Evolutionary conservation across 2,329 filamentous ascomycete genomes (phyloP).

Genomic region (Microthyrium microscopicum): DNA sequence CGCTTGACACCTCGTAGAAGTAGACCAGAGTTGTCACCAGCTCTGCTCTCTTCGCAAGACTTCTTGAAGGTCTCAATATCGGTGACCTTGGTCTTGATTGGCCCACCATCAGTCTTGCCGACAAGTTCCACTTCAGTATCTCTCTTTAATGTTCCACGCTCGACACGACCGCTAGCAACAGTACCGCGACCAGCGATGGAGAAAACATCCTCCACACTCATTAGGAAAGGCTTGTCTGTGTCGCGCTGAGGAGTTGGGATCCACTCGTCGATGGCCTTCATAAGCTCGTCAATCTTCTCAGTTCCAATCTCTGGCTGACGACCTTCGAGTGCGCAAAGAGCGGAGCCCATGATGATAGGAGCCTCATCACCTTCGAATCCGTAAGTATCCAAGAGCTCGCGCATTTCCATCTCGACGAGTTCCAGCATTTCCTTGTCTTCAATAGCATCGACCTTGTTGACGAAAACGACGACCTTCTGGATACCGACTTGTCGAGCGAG

Average conservation of each 20-base stretch:
- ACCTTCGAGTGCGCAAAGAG: conserved; percentile 81
- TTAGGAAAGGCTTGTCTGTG: conserved; percentile 95
- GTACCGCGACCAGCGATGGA: conserved; percentile 69
- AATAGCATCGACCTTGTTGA: conserved; percentile 97
- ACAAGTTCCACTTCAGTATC: conserved; percentile 90
- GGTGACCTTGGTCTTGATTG: conserved; percentile 98
- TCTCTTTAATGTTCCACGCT: conserved; percentile 86
- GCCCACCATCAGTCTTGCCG: conserved; percentile 60
- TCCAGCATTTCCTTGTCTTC: conserved; percentile 99
- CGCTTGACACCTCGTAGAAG: conserved; percentile 90
- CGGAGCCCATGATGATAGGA: conserved; percentile 91
- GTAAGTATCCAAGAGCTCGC: conserved; percentile 81
- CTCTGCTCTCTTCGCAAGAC: conserved; percentile 89
- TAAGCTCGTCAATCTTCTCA: conserved; percentile 78
- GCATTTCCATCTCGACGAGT: conserved; percentile 99
- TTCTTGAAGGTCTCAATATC: conserved; percentile 99
- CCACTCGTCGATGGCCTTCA: conserved; percentile 82
- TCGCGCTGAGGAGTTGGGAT: conserved; percentile 91
- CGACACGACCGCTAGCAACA: conserved; percentile 89
- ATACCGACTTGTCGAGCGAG: conserved; percentile 97
- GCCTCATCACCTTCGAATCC: conserved; percentile 97
- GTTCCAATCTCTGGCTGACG: conserved; percentile 75
- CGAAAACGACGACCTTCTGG: conserved; percentile 95
- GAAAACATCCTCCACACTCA: conserved; percentile 69
- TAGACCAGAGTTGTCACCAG: conserved; percentile 95